phyloP scores from a whole-genome alignment of 2,329 filamentous ascomycete genomes.

The Emergomyces africanus region DNA sequence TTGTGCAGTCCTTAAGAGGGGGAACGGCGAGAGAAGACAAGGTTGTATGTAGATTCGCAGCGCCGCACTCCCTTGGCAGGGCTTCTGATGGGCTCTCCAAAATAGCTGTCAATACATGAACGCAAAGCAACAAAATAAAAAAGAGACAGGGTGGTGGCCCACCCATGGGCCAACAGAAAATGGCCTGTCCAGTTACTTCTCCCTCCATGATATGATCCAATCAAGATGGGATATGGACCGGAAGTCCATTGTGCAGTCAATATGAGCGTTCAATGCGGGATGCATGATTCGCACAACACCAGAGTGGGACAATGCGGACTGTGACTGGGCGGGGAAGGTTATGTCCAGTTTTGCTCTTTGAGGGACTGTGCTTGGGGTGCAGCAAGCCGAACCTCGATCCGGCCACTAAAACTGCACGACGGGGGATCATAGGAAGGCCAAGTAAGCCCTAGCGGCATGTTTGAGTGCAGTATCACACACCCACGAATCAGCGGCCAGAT shows the following conservation, averaged over 20 bases:
- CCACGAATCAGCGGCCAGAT: neutral
- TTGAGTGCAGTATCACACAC: neutral
- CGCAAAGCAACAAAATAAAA: neutral
- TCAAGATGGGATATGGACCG: neutral
- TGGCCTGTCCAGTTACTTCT: neutral
- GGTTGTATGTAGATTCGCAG: neutral
- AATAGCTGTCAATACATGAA: neutral
- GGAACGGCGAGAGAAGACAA: neutral
- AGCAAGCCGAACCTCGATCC: neutral
- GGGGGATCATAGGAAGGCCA: neutral
- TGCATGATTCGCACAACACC: neutral
- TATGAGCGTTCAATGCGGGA: neutral
- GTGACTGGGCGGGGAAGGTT: neutral
- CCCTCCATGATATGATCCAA: neutral
- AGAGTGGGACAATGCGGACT: neutral
- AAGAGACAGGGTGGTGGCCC: neutral
- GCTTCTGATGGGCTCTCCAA: neutral
- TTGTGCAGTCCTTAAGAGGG: conserved; percentile 1
- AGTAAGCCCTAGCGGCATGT: neutral
- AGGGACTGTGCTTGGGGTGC: neutral
- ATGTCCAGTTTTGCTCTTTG: neutral
- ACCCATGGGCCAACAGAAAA: neutral
- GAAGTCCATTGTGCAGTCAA: neutral
- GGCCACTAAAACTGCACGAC: conserved; percentile 1
- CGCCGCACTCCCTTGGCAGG: neutral